These are phyloP conservation scores for Populus simonii DNA, from an alignment of 345 rosid species.

Conservation along the genomic window DNA sequence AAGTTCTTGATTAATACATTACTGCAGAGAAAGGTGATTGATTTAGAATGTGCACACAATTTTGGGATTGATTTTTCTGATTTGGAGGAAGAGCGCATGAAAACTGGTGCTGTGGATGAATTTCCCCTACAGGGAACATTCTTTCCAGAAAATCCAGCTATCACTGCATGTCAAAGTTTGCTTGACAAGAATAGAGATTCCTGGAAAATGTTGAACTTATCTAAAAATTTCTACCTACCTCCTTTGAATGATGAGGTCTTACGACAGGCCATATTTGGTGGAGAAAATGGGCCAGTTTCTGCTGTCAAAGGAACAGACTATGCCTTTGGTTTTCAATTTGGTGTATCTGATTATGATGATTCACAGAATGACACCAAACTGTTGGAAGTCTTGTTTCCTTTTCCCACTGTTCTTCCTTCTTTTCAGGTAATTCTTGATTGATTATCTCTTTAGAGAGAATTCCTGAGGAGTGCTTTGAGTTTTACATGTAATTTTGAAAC, in stretches of 20 bases:
- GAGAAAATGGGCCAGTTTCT: conserved; percentile 28
- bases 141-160: conserved; percentile 77
- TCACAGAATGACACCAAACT: conserved; percentile 52
- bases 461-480: conserved; percentile 6
- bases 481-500: conserved; percentile 29
- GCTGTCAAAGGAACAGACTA: conserved; percentile 60
- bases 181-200: conserved; percentile 50
- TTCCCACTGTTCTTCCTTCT: conserved; percentile 89
- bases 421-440: conserved; percentile 51
- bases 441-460: conserved; percentile 4
- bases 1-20: conserved; percentile 50
- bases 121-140: conserved; percentile 37
- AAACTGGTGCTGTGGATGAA: conserved; percentile 25
- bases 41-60: conserved; percentile 30
- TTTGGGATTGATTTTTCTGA: conserved; percentile 23
- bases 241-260: conserved; percentile 69
- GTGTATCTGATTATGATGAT: conserved; percentile 53
- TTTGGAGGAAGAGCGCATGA: conserved; percentile 18
- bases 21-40: conserved; percentile 38
- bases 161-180: conserved; percentile 52
- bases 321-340: conserved; percentile 71
- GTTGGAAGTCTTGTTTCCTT: conserved; percentile 78
- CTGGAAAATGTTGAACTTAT: conserved; percentile 57
- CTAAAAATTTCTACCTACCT: conserved; percentile 58
- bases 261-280: conserved; percentile 61